Evolutionary conservation across 2,329 filamentous ascomycete species (phyloP).

Genomic region (Trichothecium roseum): DNA sequence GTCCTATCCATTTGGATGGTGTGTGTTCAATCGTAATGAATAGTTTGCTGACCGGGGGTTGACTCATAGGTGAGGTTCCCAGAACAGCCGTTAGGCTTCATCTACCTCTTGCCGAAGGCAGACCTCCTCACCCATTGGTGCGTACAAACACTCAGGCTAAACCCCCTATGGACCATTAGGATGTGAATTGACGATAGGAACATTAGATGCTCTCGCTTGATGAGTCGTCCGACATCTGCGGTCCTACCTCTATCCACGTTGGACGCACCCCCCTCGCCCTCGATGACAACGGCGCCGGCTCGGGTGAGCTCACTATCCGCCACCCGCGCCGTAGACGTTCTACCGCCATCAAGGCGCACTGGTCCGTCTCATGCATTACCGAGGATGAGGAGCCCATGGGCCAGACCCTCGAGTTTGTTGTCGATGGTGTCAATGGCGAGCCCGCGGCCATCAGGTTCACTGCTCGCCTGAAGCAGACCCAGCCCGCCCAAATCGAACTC

Average conservation of each 20-base stretch:
- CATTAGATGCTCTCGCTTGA: constrained; percentile 9
- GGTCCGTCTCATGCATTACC: constrained; percentile 35
- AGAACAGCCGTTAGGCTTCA: constrained; percentile 14
- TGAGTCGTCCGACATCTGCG: constrained; percentile 34
- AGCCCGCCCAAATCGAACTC: not conserved
- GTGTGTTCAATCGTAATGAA: not conserved
- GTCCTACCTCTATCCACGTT: constrained; percentile 11
- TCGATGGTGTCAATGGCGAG: not conserved
- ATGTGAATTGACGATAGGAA: too few species aligned
- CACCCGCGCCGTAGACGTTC: constrained; percentile 20
- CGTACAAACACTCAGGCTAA: too few species aligned
- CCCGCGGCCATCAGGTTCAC: not conserved
- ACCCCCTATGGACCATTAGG: too few species aligned
- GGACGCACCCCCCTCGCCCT: constrained; percentile 3
- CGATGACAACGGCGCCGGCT: not conserved
- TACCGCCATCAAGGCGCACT: constrained; percentile 29
- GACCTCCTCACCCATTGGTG: constrained; percentile 1
- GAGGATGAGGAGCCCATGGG: constrained; percentile 24
- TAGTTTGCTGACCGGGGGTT: not conserved
- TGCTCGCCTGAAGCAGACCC: not conserved
- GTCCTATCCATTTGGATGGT: not conserved
- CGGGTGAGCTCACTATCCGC: constrained; percentile 25
- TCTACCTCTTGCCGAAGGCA: constrained; percentile 9
- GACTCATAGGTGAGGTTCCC: constrained; percentile 8
- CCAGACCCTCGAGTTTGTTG: constrained; percentile 1